A percentile compares a stretch with the other conserved stretches of the same genome.
Conservation (phyloP, 148 eudicot species). For the Nyssa sinensis region DNA sequence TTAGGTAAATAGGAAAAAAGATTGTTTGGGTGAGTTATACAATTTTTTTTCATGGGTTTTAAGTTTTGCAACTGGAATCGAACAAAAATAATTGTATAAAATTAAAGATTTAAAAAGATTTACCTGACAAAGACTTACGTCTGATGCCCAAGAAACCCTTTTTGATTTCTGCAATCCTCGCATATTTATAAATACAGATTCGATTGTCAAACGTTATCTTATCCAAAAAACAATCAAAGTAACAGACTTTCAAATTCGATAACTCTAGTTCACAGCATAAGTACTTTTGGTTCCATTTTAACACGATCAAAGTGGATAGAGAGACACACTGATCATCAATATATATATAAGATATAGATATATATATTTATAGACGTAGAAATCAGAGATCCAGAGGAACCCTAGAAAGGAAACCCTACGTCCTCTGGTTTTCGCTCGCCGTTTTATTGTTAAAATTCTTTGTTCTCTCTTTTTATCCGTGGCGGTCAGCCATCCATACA, state of each 20-base stretch:
- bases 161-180: conserved; percentile 66
- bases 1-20: background rate
- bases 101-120: conserved; percentile 9
- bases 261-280: background rate
- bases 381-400: conserved; percentile 19
- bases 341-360: background rate
- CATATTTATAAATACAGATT: conserved; percentile 42
- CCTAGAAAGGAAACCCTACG: conserved; percentile 30
- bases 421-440: conserved; percentile 30
- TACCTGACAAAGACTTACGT: conserved; percentile 83
- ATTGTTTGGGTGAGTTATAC: background rate
- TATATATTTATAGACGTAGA: background rate
- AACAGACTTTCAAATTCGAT: background rate
- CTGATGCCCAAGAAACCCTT: conserved; percentile 74
- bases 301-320: background rate
- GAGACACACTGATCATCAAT: background rate
- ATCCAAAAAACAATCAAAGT: background rate
- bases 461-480: background rate
- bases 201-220: conserved; percentile 6
- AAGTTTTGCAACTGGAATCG: background rate
- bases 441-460: background rate
- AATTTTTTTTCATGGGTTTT: background rate
- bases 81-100: background rate
- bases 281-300: conserved; percentile 5
- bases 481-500: background rate